Percentiles rank a stretch among this genome's conserved stretches.
phyloP scores from a whole-genome alignment of 1,139 yeast genomes.

The Yamadazyma dendronema region DNA sequence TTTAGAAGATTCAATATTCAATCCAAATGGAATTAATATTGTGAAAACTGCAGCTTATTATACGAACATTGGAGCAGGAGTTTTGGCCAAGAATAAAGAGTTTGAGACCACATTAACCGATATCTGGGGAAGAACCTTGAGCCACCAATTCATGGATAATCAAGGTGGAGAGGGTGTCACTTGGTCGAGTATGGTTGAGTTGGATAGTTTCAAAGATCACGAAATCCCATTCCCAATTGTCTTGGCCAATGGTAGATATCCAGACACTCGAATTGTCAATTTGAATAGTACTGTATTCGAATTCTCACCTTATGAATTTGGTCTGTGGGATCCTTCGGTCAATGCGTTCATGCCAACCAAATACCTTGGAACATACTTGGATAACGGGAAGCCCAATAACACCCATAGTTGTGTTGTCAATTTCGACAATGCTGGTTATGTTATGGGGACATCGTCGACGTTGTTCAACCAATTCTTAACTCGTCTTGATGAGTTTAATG shows the following conservation, averaged over 20 bases:
- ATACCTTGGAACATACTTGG: conserved; percentile 35
- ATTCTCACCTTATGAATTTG: conserved; percentile 41
- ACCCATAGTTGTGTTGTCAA: conserved; percentile 30
- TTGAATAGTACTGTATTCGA: conserved; percentile 44
- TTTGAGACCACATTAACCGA: conserved; percentile 41
- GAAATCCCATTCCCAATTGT: conserved; percentile 46
- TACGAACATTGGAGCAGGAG: conserved; percentile 24
- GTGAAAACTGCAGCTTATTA: conserved; percentile 35
- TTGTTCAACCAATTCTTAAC: conserved; percentile 38
- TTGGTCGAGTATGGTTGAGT: conserved; percentile 37
- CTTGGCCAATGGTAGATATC: conserved; percentile 40
- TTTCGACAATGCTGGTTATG: conserved; percentile 44
- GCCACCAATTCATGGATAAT: conserved; percentile 34
- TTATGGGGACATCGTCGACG: conserved; percentile 47
- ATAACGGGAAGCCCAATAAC: conserved; percentile 25
- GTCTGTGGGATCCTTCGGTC: conserved; percentile 46
- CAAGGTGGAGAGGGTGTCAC: conserved; percentile 32
- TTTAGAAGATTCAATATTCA: conserved; percentile 38
- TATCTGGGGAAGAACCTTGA: conserved; percentile 44
- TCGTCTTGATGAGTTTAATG: conserved; percentile 19
- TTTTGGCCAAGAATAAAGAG: conserved; percentile 36
- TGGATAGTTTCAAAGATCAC: conserved; percentile 26
- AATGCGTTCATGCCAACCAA: conserved; percentile 29
- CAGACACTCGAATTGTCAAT: conserved; percentile 31
- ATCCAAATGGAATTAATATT: conserved; percentile 37